These are phyloP conservation scores for Candida pini DNA, from an alignment of 805 yeast species.

Conservation along the genomic window DNA sequence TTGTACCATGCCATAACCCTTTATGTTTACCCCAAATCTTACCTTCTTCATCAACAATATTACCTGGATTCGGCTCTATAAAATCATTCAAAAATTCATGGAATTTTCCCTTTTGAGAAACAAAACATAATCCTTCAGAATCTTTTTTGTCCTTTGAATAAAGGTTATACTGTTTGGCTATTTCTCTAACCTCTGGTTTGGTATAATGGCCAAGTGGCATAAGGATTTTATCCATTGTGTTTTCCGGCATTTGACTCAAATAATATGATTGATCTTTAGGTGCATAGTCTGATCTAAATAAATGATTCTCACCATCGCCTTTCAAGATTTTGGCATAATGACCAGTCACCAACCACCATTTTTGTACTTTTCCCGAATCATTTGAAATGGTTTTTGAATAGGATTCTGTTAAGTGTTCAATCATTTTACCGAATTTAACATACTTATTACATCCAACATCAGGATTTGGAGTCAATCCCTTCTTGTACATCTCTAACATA, in stretches of 20 bases:
- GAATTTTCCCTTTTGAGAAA: constrained; percentile 58
- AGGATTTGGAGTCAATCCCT: constrained; percentile 89
- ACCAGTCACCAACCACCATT: constrained; percentile 90
- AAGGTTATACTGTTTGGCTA: constrained; percentile 52
- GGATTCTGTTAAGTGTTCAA: constrained; percentile 39
- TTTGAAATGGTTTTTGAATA: not conserved
- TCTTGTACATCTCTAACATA: constrained; percentile 67
- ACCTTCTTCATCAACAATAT: constrained; percentile 73
- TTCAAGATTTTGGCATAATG: constrained; percentile 60
- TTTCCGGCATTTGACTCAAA: constrained; percentile 56
- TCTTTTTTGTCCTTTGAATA: constrained; percentile 79
- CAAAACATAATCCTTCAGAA: constrained; percentile 94
- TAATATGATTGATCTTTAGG: constrained; percentile 90
- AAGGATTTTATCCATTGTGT: constrained; percentile 43
- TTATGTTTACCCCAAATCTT: constrained; percentile 71
- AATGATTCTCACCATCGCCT: constrained; percentile 32
- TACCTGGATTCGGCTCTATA: constrained; percentile 67
- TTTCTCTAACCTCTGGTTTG: constrained; percentile 66
- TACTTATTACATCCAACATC: constrained; percentile 82
- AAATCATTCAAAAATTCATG: constrained; percentile 70
- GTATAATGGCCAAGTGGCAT: constrained; percentile 78
- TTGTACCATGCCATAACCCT: constrained; percentile 93
- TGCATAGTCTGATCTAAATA: constrained; percentile 52
- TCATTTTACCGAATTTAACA: constrained; percentile 81
- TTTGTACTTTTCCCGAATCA: constrained; percentile 9